Evolutionary conservation across 2,329 filamentous ascomycete genomes (phyloP).

Genomic region (Aspergillus novofumigatus): DNA sequence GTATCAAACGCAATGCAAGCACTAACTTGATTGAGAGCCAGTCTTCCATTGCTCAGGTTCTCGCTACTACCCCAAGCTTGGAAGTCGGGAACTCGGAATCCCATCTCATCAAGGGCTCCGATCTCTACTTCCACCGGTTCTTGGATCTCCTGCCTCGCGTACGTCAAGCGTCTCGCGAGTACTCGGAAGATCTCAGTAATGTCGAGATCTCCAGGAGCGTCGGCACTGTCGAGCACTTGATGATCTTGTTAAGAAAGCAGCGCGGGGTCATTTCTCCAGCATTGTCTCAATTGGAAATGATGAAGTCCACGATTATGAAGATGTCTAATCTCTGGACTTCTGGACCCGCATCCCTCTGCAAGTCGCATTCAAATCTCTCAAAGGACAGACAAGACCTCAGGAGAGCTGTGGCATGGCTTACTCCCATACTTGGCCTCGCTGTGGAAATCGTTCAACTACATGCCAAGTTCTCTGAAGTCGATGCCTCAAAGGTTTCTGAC

Average conservation of each 20-base stretch:
- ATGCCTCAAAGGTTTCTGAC: constrained; percentile 45
- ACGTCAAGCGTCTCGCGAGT: constrained; percentile 64
- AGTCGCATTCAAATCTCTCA: constrained; percentile 10
- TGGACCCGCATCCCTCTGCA: constrained; percentile 21
- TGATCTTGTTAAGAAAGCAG: constrained; percentile 50
- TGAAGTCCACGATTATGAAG: constrained; percentile 28
- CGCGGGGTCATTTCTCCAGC: constrained; percentile 32
- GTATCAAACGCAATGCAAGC: constrained; percentile 76
- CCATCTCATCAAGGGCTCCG: constrained; percentile 42
- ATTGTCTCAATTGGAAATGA: constrained; percentile 24
- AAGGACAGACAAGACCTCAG: constrained; percentile 22
- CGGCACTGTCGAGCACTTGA: constrained; percentile 80
- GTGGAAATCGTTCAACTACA: constrained; percentile 63
- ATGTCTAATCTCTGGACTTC: constrained; percentile 33
- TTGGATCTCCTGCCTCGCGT: constrained; percentile 68
- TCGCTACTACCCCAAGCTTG: constrained; percentile 54
- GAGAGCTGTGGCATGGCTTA: constrained; percentile 56
- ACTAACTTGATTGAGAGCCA: constrained; percentile 70
- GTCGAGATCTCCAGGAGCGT: constrained; percentile 75
- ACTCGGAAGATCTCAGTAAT: constrained; percentile 78
- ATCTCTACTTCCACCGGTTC: constrained; percentile 75
- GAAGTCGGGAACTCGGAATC: constrained; percentile 19
- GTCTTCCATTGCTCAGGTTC: constrained; percentile 62
- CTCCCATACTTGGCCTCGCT: constrained; percentile 62
- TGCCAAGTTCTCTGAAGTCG: constrained; percentile 56